phyloP scores from a whole-genome alignment of 2,329 filamentous ascomycete species.

The Penicillium vulpinum region DNA sequence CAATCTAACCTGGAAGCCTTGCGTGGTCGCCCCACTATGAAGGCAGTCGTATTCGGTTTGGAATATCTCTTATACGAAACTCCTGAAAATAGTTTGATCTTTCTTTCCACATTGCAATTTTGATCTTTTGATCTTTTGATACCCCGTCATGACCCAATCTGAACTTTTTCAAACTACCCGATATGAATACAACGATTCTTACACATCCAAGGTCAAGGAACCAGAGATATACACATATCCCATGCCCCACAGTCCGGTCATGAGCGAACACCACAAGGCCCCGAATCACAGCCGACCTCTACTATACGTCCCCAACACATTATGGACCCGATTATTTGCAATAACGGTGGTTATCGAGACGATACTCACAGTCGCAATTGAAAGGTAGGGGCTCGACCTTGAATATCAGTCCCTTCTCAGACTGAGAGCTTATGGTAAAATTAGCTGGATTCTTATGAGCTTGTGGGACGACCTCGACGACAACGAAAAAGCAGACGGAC shows the following conservation, averaged over 20 bases:
- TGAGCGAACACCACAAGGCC: conserved; percentile 4
- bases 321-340: conserved; percentile 21
- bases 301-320: conserved; percentile 19
- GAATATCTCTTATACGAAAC: background rate
- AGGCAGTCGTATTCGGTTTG: conserved; percentile 2
- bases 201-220: background rate
- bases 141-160: no score
- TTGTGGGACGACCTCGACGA: conserved; percentile 16
- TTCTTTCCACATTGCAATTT: background rate
- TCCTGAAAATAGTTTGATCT: no score
- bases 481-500: conserved; percentile 1
- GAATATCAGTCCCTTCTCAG: background rate
- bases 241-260: background rate
- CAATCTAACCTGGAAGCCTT: background rate
- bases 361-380: conserved; percentile 20
- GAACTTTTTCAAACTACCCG: background rate
- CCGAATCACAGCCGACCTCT: conserved; percentile 6
- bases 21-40: conserved; percentile 3
- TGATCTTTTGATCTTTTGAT: background rate
- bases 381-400: conserved; percentile 13
- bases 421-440: background rate
- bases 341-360: conserved; percentile 18
- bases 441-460: conserved; percentile 21
- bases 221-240: background rate
- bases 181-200: background rate